A percentile compares a stretch with the other conserved stretches of the same genome.
These are phyloP conservation scores for Arthromyces matolae DNA, from an alignment of 768 basidiomycete species.

Conservation along the genomic window DNA sequence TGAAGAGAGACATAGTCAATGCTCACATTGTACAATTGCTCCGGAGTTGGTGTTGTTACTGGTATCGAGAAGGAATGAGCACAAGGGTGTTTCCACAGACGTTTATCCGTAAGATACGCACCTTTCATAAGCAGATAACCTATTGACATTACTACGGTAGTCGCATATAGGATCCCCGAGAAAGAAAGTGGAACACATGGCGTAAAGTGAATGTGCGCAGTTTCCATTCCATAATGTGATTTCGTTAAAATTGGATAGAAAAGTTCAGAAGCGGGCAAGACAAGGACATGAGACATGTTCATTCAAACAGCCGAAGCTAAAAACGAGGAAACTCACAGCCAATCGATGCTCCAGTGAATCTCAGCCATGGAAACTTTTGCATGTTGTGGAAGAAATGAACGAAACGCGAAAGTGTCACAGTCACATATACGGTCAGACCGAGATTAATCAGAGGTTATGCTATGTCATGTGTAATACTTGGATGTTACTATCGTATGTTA, in stretches of 20 bases:
- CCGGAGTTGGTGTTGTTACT: slow-evolving; percentile 52
- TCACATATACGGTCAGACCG: neutral
- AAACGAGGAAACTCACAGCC: slow-evolving; percentile 42
- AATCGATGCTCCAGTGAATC: slow-evolving; percentile 42
- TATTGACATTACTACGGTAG: slow-evolving; percentile 44
- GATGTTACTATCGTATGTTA: neutral
- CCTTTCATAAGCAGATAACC: slow-evolving; percentile 63
- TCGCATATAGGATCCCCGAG: slow-evolving; percentile 1
- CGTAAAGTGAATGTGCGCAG: neutral
- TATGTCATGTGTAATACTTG: neutral
- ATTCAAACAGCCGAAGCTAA: slow-evolving; percentile 6
- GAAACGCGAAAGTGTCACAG: no score
- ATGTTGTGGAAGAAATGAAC: slow-evolving; percentile 26
- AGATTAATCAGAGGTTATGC: neutral
- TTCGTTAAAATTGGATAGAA: neutral
- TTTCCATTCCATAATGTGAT: slow-evolving; percentile 8
- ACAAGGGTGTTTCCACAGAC: slow-evolving; percentile 5
- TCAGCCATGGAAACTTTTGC: slow-evolving; percentile 56
- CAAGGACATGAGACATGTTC: slow-evolving; percentile 4
- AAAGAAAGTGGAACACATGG: slow-evolving; percentile 10
- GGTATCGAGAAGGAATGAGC: slow-evolving; percentile 14
- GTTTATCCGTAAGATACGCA: slow-evolving; percentile 26
- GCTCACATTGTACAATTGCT: slow-evolving; percentile 51
- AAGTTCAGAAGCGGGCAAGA: slow-evolving; percentile 4
- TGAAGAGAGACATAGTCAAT: slow-evolving; percentile 12